Base-by-base conservation (phyloP, 1,284 basidiomycete genomes). In the Bjerkandera adusta region DNA sequence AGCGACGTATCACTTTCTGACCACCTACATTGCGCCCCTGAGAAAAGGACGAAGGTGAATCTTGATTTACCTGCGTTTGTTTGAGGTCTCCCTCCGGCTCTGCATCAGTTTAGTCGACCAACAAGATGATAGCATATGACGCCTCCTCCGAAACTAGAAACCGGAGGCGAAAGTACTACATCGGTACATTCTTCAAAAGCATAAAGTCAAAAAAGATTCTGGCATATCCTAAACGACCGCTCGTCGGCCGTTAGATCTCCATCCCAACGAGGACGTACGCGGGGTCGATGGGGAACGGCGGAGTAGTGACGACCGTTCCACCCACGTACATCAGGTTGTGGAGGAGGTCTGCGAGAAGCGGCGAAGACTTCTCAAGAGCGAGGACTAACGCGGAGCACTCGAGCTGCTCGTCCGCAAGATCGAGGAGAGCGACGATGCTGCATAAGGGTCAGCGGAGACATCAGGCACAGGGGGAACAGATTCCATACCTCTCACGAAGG, bases 321-420 rank as follows among this genome's bases (percentile, higher is more conserved):
- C 87, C 87, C 43, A 89, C 84, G 65, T 90, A 91, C 85, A 90
- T 86, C 51, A 90, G 75, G 40, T 87, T 83, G 59, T 90, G 88
- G 40, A 90, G 69, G 44, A 89, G 67, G 55, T 79, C 74, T 54
- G 79, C 75, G 43, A 87, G 69, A 29, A 69, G 69, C 12, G 76
- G 71, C 33, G 77, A 79, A 1, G 73, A 70, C 55, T 80, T 78
- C 61, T 85, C 82, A 49, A 89, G 66, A 16, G 76, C 83, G 55
- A 92, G 89, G 50, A 90, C 75, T 34, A 91, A 75, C n/a, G 84
- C 82, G 36, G 76, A 77, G 62, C 88, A 90, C 58, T 76, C 75
- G 30, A 92, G 71, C 51, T 77, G 79, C 64, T 91, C 88, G 63
- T 88, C 85, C 45, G 89, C 88, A 22, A 92, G 72, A 59, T 92